These are phyloP conservation scores for Drosera spatulata DNA, from an alignment of 179 eudicot genomes.

Conservation along the genomic window DNA sequence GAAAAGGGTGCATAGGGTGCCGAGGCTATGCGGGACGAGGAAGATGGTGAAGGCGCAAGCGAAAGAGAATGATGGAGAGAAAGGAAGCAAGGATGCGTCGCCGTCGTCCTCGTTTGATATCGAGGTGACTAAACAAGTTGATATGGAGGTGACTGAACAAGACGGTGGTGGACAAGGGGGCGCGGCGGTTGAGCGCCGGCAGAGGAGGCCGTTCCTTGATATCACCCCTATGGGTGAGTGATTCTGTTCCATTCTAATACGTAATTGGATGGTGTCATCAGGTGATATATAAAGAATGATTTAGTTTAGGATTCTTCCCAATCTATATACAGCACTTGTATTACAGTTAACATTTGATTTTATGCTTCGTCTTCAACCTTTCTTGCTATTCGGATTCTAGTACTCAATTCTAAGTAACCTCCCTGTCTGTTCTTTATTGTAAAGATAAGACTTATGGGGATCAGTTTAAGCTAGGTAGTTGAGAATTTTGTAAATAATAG, in stretches of 20 bases:
- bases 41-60: conserved; percentile 30
- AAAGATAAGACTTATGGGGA: too few relatives aligned
- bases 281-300: neutral
- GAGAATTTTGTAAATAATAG: neutral
- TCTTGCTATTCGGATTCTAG: too few relatives aligned
- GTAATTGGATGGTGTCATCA: neutral
- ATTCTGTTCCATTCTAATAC: neutral
- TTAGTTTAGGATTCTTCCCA: neutral
- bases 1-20: neutral
- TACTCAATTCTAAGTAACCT: too few relatives aligned
- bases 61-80: conserved; percentile 26
- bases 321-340: too few relatives aligned
- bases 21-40: neutral
- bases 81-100: neutral
- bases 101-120: neutral
- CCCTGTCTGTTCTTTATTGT: too few relatives aligned
- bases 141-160: conserved; percentile 20
- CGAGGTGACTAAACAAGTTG: neutral
- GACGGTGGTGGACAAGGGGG: conserved; percentile 8
- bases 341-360: too few relatives aligned
- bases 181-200: conserved; percentile 32
- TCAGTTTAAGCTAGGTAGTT: conserved; percentile 7
- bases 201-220: conserved; percentile 26
- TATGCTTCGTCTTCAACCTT: too few relatives aligned
- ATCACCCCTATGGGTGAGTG: conserved; percentile 61